Evolutionary conservation across 306 rosid genomes (phyloP), one percentile per base, ranked within the genome.

Genomic region (Dicorynia guianensis): DNA sequence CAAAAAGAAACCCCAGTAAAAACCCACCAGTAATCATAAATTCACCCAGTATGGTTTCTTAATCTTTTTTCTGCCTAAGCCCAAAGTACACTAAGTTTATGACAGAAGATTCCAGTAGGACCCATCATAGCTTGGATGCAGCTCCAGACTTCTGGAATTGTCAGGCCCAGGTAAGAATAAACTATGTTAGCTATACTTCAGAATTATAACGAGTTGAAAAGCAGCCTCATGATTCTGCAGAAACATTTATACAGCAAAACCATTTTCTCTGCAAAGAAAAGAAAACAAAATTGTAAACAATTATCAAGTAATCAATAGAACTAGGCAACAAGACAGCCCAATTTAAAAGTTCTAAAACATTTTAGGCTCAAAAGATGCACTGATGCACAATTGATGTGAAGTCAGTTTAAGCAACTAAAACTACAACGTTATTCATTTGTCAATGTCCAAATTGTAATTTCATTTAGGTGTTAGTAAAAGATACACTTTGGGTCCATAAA

Each of bases 161-260:
- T 63, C 8, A 54, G 47, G 80, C 39, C 61, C 61, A 77, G 55
- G 49, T 57, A 79, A 65, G 35, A 49, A 81, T 63, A 78, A 57
- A n/a, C n/a, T 19, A 55, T 55, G 57, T 10, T 49, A 77, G 30
- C 30, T 25, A 25, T 66, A 73, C 57, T 50, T 38, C 17, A 36
- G 61, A 72, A 61, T 56, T 63, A 48, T 48, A 36, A 57, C 49
- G 72, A 38, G 77, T 73, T 70, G 54, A 38, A 66, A 40, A 63
- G 69, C 63, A 18, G 76, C 87, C 57, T 88, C 87, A 90, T 1
- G 89, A 57, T 77, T 87, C 86, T 0, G 89, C 86, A 53, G 80
- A 5, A 9, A 77, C 0, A 50, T 65, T 30, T 59, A 87, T 65
- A 88, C 96, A 92, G 93, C 96, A 92, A 73, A 90, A 84, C 97